Percentiles rank a stretch among this genome's conserved stretches.
Evolutionary conservation across 169 alveolate genomes (phyloP).

Genomic region (Sarcocystis neurona): DNA sequence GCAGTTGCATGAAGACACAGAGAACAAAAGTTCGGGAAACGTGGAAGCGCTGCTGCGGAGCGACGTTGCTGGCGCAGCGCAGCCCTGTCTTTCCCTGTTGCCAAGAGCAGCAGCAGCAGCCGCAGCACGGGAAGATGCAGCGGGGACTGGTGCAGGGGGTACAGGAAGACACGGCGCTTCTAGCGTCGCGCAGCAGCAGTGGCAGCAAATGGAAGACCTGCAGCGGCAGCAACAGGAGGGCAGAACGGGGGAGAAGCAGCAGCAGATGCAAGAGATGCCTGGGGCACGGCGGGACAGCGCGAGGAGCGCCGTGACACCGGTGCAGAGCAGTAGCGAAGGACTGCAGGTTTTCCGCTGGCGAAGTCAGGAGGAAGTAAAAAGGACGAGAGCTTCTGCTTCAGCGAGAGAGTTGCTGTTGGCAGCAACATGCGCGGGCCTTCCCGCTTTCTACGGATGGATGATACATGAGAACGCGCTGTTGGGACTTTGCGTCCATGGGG

Average conservation of each 20-base stretch:
- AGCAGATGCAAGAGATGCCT: not conserved
- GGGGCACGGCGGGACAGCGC: not conserved
- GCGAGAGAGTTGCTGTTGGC: constrained; percentile 42
- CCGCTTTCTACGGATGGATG: constrained; percentile 73
- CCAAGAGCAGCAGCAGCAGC: too few relatives aligned
- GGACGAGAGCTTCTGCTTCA: not conserved
- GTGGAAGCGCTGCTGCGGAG: too few relatives aligned
- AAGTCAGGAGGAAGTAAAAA: constrained; percentile 20
- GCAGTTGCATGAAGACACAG: too few relatives aligned
- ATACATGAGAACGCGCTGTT: constrained; percentile 72
- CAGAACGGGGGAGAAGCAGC: not conserved
- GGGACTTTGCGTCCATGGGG: constrained; percentile 75
- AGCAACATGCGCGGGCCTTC: constrained; percentile 70
- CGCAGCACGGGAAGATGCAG: too few relatives aligned
- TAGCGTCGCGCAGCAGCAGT: constrained; percentile 17
- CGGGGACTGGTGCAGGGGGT: too few relatives aligned
- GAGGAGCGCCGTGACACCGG: constrained; percentile 36
- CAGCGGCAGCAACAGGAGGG: constrained; percentile 17
- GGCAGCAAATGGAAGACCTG: not conserved
- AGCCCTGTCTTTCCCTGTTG: too few relatives aligned
- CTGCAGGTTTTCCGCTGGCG: too few relatives aligned
- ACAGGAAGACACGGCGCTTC: constrained; percentile 20
- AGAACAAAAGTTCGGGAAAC: too few relatives aligned
- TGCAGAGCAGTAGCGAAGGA: constrained; percentile 14
- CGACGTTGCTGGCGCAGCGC: too few relatives aligned